Evolutionary conservation across 164 flowering plant genomes (phyloP).

Genomic region (Buxus sempervirens): DNA sequence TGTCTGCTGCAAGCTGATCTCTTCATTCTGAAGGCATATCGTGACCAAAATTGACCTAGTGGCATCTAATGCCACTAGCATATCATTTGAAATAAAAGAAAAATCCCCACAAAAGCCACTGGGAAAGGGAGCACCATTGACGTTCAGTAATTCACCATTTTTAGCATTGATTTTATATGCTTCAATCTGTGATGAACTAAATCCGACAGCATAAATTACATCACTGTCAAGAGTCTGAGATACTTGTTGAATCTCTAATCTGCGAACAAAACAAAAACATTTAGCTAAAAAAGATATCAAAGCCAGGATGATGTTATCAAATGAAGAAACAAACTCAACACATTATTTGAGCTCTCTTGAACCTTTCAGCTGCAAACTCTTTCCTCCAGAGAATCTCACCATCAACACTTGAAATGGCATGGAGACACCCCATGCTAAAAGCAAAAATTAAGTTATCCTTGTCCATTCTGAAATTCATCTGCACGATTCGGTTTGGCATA

Average conservation of each 20-base stretch:
- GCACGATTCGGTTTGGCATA: slow-evolving; percentile 15
- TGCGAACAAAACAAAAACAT: slow-evolving; percentile 33
- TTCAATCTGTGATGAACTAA: slow-evolving; percentile 50
- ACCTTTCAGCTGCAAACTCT: slow-evolving; percentile 72
- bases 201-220: slow-evolving; percentile 59
- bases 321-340: slow-evolving; percentile 1
- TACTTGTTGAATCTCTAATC: slow-evolving; percentile 61
- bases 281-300: slow-evolving; percentile 7
- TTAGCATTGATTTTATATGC: slow-evolving; percentile 47
- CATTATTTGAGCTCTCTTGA: slow-evolving; percentile 9
- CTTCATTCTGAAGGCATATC: slow-evolving; percentile 44
- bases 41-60: slow-evolving; percentile 47
- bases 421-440: slow-evolving; percentile 63
- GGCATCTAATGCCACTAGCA: slow-evolving; percentile 62
- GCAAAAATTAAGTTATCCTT: slow-evolving; percentile 62
- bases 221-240: slow-evolving; percentile 57
- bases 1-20: slow-evolving; percentile 43
- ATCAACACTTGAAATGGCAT: slow-evolving; percentile 85
- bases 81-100: slow-evolving; percentile 48
- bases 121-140: slow-evolving; percentile 42
- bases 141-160: slow-evolving; percentile 70
- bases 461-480: slow-evolving; percentile 58
- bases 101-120: slow-evolving; percentile 66
- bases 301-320: background rate
- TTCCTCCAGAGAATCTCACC: slow-evolving; percentile 81